Evolutionary conservation across 1,139 yeast genomes (phyloP), one percentile per base, ranked within the genome.

Genomic region (Sugiyamaella pinicola): DNA sequence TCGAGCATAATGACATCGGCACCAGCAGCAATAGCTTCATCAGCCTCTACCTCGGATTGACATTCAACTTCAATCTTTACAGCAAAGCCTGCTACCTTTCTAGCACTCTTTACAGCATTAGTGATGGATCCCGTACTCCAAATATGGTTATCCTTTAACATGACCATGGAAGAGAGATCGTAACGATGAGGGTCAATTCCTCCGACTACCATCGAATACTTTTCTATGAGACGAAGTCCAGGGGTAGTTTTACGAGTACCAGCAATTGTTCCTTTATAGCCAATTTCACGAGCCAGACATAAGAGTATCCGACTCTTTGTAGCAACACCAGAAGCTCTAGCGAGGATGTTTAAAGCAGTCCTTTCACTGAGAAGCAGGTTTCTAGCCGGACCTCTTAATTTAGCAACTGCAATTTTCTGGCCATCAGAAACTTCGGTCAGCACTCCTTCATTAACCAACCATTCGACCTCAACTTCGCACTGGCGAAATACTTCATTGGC

Each of bases 171-270:
- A 49, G 95, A 85, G 59, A 91, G 79, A 68, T 91, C 98, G 64
- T 88, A 89, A 58, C 98, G 77, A 69, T 91, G 98, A 55, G 95
- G 81, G 67, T 91, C 98, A 53, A 89, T 88, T 7, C 97, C 97
- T 22, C 97, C 98, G 10, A 91, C 95, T 38, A 89, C 74, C 98
- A 91, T 91, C 37, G 96, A 85, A 70, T 91, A 91, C 69, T 91
- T 91, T 66, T 93, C 98, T 54, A 91, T 73, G 41, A 83, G 76
- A 64, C 98, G 80, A 60, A 91, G 79, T 0, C 98, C 98, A 0
- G 98, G 98, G 0, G 98, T 91, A n/a, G 97, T 91, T 70, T 91
- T 91, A 65, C 98, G 81, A 1, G 98, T 91, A n/a, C 98, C 98
- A 0, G 98, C 97, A 67, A 91, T 88, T 33, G 85, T 77, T 0